Percentiles rank a stretch among this genome's conserved stretches.
Conservation (phyloP, 352 stramenopile genomes). For the Pythium guiyangense region DNA sequence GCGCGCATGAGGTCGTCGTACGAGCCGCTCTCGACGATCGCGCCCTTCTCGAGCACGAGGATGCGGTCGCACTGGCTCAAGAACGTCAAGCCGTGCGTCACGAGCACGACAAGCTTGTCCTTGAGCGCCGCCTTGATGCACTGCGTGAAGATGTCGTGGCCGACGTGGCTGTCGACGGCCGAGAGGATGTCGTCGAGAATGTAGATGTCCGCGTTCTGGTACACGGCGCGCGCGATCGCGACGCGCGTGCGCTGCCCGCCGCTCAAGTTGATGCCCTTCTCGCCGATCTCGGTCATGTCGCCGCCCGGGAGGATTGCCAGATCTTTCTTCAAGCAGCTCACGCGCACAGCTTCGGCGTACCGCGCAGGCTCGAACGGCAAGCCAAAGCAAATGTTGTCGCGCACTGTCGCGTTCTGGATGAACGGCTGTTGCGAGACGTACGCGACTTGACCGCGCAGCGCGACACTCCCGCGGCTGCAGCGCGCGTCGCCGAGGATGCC, state of each 20-base stretch:
- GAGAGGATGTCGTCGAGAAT: constrained; percentile 95
- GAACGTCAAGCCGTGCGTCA: constrained; percentile 89
- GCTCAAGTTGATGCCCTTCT: constrained; percentile 98
- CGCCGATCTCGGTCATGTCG: constrained; percentile 96
- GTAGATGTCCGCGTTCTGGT: constrained; percentile 93
- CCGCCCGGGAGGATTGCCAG: constrained; percentile 87
- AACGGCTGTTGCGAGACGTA: constrained; percentile 52
- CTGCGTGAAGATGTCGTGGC: constrained; percentile 92
- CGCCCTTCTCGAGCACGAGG: constrained; percentile 59
- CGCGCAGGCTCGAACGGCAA: constrained; percentile 27
- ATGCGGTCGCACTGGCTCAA: constrained; percentile 56
- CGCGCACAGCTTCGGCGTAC: constrained; percentile 45
- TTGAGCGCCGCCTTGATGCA: constrained; percentile 88
- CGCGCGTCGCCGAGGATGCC: constrained; percentile 41
- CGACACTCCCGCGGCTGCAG: constrained; percentile 19
- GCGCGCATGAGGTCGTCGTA: constrained; percentile 72
- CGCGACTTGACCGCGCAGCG: constrained; percentile 39
- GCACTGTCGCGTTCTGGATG: constrained; percentile 45
- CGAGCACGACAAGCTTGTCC: constrained; percentile 90
- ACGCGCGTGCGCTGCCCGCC: too few relatives aligned
- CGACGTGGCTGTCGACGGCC: constrained; percentile 97
- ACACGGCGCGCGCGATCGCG: constrained; percentile 92
- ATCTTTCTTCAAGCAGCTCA: constrained; percentile 82
- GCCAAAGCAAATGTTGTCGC: constrained; percentile 48
- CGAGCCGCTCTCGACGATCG: constrained; percentile 68